Evolutionary conservation across 192 early-diverging fungal genomes (phyloP).

Genomic region (Fimicolochytrium jonesii): DNA sequence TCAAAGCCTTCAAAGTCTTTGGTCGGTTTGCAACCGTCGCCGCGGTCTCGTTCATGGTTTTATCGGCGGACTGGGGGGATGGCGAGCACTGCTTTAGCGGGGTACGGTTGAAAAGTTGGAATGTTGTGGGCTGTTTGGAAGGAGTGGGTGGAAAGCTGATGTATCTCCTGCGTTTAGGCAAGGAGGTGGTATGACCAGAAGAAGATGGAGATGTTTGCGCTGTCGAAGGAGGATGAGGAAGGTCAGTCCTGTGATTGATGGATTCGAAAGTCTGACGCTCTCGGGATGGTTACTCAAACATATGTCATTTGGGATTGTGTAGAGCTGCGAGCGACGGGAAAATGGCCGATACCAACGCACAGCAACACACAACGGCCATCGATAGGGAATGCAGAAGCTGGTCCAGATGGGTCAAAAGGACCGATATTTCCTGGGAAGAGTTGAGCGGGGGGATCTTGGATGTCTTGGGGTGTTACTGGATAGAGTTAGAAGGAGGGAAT

Average conservation of each 20-base stretch:
- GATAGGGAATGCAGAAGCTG: no score
- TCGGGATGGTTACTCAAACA: not conserved
- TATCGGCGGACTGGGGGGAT: slow-evolving; percentile 20
- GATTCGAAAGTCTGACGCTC: not conserved
- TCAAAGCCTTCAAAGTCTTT: not conserved
- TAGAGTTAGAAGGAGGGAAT: no score
- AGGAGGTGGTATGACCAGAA: not conserved
- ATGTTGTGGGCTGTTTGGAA: not conserved
- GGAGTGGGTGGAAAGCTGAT: not conserved
- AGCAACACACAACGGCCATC: no score
- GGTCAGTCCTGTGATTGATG: not conserved
- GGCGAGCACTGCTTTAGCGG: slow-evolving; percentile 19
- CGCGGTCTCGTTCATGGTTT: slow-evolving; percentile 2
- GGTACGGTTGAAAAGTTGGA: not conserved
- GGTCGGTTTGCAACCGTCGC: not conserved
- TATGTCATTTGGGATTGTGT: not conserved
- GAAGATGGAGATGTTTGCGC: slow-evolving; percentile 9
- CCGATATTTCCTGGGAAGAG: no score
- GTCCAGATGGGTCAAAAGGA: no score
- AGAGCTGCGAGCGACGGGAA: slow-evolving; percentile 9
- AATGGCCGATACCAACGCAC: no score
- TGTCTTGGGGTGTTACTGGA: no score
- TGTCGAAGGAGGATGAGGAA: slow-evolving; percentile 12
- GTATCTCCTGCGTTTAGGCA: not conserved
- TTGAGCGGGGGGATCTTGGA: no score